phyloP scores from a whole-genome alignment of 768 basidiomycete genomes.

The Termitomyces bulborhizus region DNA sequence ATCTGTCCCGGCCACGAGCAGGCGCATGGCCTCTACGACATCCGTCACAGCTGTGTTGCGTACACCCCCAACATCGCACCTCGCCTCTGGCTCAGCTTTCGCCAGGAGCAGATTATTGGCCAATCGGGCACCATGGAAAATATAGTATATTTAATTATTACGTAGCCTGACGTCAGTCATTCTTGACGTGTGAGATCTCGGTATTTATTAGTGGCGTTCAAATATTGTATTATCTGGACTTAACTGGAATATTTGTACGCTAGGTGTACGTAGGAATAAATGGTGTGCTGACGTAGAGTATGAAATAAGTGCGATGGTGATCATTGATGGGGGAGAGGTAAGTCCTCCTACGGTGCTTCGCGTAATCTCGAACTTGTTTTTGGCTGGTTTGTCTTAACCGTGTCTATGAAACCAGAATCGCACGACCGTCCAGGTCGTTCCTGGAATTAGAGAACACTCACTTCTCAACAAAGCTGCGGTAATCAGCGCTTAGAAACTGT shows the following conservation, averaged over 20 bases:
- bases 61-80: neutral
- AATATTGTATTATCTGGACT: neutral
- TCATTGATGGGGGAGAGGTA: neutral
- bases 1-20: neutral
- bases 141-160: neutral
- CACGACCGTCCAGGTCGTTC: neutral
- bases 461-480: no score
- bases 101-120: neutral
- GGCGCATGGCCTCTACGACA: neutral
- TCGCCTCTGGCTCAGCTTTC: neutral
- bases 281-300: neutral
- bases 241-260: neutral
- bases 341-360: neutral
- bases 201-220: neutral
- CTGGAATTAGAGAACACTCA: no score
- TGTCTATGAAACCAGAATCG: neutral
- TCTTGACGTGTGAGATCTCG: neutral
- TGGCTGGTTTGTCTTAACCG: neutral
- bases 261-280: neutral
- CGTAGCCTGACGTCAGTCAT: neutral
- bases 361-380: neutral
- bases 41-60: slow-evolving; percentile 4
- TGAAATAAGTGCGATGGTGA: neutral
- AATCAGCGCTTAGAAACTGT: no score
- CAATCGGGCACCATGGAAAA: slow-evolving; percentile 14